Percentiles rank a stretch among this genome's conserved stretches.
phyloP scores from a whole-genome alignment of 2,329 filamentous ascomycete species.

The Fusarium kyushuense region DNA sequence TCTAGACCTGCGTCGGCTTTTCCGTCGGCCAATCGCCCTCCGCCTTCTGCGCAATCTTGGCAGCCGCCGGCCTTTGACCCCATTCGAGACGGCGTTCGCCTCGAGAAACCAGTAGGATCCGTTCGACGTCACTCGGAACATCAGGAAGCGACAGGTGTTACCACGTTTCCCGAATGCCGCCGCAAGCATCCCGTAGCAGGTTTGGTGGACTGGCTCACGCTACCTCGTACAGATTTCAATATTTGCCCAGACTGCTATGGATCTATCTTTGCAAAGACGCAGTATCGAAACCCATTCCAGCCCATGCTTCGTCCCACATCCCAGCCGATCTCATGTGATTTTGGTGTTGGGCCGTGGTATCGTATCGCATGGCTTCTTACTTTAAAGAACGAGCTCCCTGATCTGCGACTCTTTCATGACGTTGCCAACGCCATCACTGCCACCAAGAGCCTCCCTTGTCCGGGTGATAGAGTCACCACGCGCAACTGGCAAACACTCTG shows the following conservation, averaged over 20 bases:
- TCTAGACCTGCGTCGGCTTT: constrained; percentile 43
- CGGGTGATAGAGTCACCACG: constrained; percentile 64
- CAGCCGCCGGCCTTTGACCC: constrained; percentile 62
- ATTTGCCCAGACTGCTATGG: constrained; percentile 87
- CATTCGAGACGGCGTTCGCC: constrained; percentile 48
- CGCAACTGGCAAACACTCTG: constrained; percentile 82
- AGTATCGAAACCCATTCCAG: constrained; percentile 74
- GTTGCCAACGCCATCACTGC: constrained; percentile 70
- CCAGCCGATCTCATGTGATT: constrained; percentile 77
- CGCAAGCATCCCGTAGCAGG: constrained; percentile 71
- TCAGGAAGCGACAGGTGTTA: constrained; percentile 46
- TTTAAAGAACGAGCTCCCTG: constrained; percentile 73
- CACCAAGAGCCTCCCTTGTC: constrained; percentile 67
- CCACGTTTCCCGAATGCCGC: constrained; percentile 75
- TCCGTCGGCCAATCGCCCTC: constrained; percentile 37
- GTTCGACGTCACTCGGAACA: constrained; percentile 67
- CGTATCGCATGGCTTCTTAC: constrained; percentile 87
- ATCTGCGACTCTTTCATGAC: constrained; percentile 76
- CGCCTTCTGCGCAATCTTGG: constrained; percentile 55
- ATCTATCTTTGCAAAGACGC: constrained; percentile 74
- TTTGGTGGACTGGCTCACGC: constrained; percentile 83
- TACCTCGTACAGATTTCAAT: constrained; percentile 78
- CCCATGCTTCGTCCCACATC: constrained; percentile 68
- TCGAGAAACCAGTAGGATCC: constrained; percentile 58
- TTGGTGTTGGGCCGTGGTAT: constrained; percentile 82